Conservation (phyloP, 2,329 filamentous ascomycete species). For the Fusarium multiceps region DNA sequence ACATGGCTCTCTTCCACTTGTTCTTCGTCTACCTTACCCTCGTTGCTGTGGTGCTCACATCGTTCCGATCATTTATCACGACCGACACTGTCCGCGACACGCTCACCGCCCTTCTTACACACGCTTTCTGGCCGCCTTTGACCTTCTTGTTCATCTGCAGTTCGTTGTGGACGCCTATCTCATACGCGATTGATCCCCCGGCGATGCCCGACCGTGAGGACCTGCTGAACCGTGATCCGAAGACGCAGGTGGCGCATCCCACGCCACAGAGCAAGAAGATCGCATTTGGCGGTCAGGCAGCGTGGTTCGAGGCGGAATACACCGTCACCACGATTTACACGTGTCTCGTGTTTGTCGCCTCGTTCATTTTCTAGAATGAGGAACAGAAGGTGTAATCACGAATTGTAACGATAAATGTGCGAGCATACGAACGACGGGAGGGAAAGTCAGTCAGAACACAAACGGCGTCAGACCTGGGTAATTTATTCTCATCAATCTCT, state of each 20-base stretch:
- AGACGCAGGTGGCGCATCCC: constrained; percentile 65
- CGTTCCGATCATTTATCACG: constrained; percentile 61
- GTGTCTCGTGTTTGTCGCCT: constrained; percentile 59
- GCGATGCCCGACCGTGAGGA: constrained; percentile 67
- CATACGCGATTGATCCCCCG: constrained; percentile 71
- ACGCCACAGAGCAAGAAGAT: constrained; percentile 64
- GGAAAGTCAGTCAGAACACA: neutral
- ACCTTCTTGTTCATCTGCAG: constrained; percentile 67
- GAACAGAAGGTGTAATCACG: constrained; percentile 24
- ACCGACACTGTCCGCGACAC: constrained; percentile 53
- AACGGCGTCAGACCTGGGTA: neutral
- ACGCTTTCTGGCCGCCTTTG: constrained; percentile 71
- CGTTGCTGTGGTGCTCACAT: constrained; percentile 61
- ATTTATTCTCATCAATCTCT: neutral
- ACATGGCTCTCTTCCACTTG: constrained; percentile 66
- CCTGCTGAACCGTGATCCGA: constrained; percentile 64
- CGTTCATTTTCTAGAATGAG: constrained; percentile 47
- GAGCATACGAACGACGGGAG: constrained; percentile 1
- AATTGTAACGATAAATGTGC: constrained; percentile 43
- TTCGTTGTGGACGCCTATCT: constrained; percentile 68
- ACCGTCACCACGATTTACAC: constrained; percentile 63
- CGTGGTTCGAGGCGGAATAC: constrained; percentile 68
- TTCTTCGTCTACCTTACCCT: constrained; percentile 65
- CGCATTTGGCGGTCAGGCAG: constrained; percentile 63
- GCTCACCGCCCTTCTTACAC: constrained; percentile 66